phyloP scores from a whole-genome alignment of 2,329 filamentous ascomycete species.

The Trichoderma endophyticum region DNA sequence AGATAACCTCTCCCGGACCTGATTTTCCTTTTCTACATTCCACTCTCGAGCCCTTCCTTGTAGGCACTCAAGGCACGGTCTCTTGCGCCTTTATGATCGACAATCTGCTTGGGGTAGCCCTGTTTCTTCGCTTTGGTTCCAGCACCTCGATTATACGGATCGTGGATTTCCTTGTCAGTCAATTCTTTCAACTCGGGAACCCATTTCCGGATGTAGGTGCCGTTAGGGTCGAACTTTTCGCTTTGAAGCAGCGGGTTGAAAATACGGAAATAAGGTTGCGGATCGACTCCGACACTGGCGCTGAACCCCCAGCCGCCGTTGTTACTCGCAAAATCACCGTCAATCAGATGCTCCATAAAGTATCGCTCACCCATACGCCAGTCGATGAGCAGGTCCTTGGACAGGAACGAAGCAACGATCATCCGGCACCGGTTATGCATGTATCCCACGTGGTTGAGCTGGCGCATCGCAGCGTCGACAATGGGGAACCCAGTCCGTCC shows the following conservation, averaged over 20 bases:
- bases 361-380: conserved; percentile 79
- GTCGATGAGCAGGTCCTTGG: conserved; percentile 77
- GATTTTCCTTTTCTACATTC: conserved; percentile 23
- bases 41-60: conserved; percentile 49
- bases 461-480: conserved; percentile 83
- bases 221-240: conserved; percentile 78
- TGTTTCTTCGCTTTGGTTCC: conserved; percentile 56
- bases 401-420: conserved; percentile 76
- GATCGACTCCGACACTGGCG: conserved; percentile 71
- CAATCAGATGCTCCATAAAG: conserved; percentile 78
- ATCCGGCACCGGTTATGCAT: conserved; percentile 87
- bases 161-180: conserved; percentile 69
- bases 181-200: conserved; percentile 68
- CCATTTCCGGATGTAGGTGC: conserved; percentile 80
- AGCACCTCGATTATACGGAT: conserved; percentile 69
- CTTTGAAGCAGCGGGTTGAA: conserved; percentile 85
- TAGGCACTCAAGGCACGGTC: conserved; percentile 67
- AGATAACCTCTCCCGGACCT: neutral
- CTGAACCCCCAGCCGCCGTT: conserved; percentile 60
- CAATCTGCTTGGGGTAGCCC: conserved; percentile 72
- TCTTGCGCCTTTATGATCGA: conserved; percentile 68
- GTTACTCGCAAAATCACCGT: conserved; percentile 78
- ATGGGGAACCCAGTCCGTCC: conserved; percentile 78
- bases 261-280: conserved; percentile 85
- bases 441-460: conserved; percentile 64